phyloP scores from a whole-genome alignment of 306 rosid species.

The Vigna nakashimae region DNA sequence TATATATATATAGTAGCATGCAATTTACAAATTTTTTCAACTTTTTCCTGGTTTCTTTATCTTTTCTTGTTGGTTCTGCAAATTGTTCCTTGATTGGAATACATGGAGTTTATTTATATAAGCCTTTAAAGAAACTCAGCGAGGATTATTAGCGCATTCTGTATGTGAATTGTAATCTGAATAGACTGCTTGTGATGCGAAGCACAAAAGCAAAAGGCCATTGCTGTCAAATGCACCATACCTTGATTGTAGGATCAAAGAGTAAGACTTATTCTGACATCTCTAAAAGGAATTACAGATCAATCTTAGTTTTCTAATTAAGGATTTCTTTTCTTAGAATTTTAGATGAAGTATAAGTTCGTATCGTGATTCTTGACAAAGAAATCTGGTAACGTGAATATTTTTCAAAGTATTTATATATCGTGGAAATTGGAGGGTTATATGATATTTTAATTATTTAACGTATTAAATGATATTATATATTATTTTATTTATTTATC shows the following conservation, averaged over 20 bases:
- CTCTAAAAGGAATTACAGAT: not conserved
- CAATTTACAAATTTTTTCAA: not conserved
- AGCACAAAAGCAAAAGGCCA: too few relatives aligned
- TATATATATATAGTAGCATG: not conserved
- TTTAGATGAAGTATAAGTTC: not conserved
- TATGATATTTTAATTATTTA: too few relatives aligned
- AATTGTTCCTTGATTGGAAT: not conserved
- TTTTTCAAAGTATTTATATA: too few relatives aligned
- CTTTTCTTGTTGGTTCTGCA: not conserved
- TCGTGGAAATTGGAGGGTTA: too few relatives aligned
- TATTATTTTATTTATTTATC: too few relatives aligned
- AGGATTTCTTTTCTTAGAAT: not conserved
- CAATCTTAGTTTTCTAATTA: not conserved
- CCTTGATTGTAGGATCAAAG: not conserved
- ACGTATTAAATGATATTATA: too few relatives aligned
- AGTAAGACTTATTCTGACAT: not conserved
- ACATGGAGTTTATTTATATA: not conserved
- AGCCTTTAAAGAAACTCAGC: not conserved
- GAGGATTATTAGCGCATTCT: too few relatives aligned
- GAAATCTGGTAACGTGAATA: too few relatives aligned
- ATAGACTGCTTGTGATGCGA: too few relatives aligned
- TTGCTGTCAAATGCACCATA: not conserved
- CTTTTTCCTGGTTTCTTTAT: not conserved
- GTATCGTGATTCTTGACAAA: too few relatives aligned
- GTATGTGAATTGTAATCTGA: too few relatives aligned